Conservation (phyloP, 2,329 filamentous ascomycete genomes). For the Tolypocladium sp. region DNA sequence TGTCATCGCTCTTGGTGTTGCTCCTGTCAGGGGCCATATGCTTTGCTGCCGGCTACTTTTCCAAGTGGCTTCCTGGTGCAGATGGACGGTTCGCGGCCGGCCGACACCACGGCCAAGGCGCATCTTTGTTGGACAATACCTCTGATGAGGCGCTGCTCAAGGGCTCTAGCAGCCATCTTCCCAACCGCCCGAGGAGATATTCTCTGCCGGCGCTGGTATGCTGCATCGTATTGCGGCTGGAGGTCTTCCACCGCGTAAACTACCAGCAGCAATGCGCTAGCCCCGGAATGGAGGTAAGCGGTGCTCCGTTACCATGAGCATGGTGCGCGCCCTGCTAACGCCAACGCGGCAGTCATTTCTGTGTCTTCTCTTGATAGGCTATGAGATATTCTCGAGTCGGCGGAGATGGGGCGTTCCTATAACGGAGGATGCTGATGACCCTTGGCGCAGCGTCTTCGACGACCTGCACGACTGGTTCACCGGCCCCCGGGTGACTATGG, state of each 20-base stretch:
- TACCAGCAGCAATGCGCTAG: constrained; percentile 40
- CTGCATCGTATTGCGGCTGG: constrained; percentile 36
- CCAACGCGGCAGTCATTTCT: constrained; percentile 32
- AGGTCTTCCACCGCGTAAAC: constrained; percentile 36
- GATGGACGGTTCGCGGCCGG: constrained; percentile 34
- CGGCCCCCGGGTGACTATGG: constrained; percentile 26
- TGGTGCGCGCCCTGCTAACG: not conserved
- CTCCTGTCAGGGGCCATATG: constrained; percentile 33
- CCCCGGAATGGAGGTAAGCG: constrained; percentile 36
- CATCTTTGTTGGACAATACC: constrained; percentile 8
- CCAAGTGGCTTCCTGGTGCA: constrained; percentile 36
- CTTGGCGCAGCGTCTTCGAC: constrained; percentile 37
- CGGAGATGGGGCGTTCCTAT: constrained; percentile 18
- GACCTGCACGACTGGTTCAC: constrained; percentile 38
- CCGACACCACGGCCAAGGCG: constrained; percentile 7
- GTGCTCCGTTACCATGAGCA: not conserved
- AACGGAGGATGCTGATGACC: constrained; percentile 32
- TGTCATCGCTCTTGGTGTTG: constrained; percentile 38
- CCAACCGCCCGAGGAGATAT: constrained; percentile 36
- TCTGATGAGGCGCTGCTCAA: constrained; percentile 19
- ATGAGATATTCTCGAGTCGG: constrained; percentile 32
- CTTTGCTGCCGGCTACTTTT: constrained; percentile 30
- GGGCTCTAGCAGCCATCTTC: constrained; percentile 24
- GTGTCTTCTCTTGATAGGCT: constrained; percentile 31
- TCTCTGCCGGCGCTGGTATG: constrained; percentile 34